Percentiles rank a stretch among this genome's conserved stretches.
Conservation (phyloP, 1,139 yeast species). For the Taphrina deformans region DNA sequence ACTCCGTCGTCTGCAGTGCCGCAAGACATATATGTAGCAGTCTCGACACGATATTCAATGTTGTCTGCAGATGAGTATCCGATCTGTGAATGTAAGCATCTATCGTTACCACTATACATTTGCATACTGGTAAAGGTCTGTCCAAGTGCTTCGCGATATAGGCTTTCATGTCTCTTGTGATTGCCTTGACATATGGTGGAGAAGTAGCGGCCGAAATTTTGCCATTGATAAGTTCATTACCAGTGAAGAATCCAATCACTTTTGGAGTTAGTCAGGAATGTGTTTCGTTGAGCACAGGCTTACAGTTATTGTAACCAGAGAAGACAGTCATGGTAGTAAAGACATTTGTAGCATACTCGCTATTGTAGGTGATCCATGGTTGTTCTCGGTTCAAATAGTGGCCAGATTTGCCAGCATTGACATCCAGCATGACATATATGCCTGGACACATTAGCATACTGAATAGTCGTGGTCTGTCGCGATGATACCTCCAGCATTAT, state of each 20-base stretch:
- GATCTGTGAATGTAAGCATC: not conserved
- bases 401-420: slow-evolving; percentile 68
- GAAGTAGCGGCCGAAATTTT: slow-evolving; percentile 62
- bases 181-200: slow-evolving; percentile 78
- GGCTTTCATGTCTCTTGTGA: slow-evolving; percentile 83
- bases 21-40: slow-evolving; percentile 81
- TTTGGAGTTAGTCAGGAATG: too few relatives aligned
- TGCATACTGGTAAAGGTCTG: slow-evolving; percentile 68
- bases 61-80: slow-evolving; percentile 95
- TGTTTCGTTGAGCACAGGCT: too few relatives aligned
- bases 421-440: slow-evolving; percentile 81
- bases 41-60: slow-evolving; percentile 63
- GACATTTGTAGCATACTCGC: slow-evolving; percentile 66
- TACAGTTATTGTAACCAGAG: slow-evolving; percentile 66
- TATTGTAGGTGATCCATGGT: slow-evolving; percentile 62
- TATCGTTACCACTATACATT: slow-evolving; percentile 46
- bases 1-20: slow-evolving; percentile 46
- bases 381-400: slow-evolving; percentile 70
- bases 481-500: slow-evolving; percentile 75
- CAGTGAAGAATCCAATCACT: slow-evolving; percentile 82
- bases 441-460: not conserved
- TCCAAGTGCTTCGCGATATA: slow-evolving; percentile 64
- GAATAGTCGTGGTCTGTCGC: too few relatives aligned
- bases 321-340: slow-evolving; percentile 81
- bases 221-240: slow-evolving; percentile 89